Conservation (phyloP, 1,284 basidiomycete genomes). For the Cystobasidiaceae sp. region DNA sequence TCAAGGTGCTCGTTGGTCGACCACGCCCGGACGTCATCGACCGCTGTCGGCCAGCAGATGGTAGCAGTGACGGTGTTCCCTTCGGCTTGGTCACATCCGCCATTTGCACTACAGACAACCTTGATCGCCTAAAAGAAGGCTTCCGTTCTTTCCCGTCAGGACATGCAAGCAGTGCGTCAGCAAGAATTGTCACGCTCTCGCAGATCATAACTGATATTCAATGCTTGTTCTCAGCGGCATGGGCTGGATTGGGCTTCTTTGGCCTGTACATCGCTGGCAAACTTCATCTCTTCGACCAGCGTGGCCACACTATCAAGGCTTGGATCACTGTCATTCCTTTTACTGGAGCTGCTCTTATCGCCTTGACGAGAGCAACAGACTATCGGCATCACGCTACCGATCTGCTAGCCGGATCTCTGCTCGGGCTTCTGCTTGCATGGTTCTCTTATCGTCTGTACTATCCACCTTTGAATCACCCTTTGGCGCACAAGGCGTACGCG, state of each 20-base stretch:
- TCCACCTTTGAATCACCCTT: conserved; percentile 14
- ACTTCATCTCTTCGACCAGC: conserved; percentile 77
- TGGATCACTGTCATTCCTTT: conserved; percentile 78
- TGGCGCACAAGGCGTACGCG: conserved; percentile 35
- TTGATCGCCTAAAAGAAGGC: conserved; percentile 64
- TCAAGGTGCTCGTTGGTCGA: conserved; percentile 74
- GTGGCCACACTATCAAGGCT: conserved; percentile 74
- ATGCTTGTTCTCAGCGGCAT: conserved; percentile 60
- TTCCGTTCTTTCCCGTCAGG: conserved; percentile 93
- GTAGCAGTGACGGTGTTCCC: conserved; percentile 54
- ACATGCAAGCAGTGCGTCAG: conserved; percentile 67
- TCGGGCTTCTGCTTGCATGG: conserved; percentile 44
- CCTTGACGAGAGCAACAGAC: conserved; percentile 56
- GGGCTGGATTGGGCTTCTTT: conserved; percentile 86
- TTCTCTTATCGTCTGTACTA: conserved; percentile 42
- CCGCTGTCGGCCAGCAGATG: conserved; percentile 69
- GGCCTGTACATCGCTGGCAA: conserved; percentile 85
- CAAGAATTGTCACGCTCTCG: background rate
- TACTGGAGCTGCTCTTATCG: conserved; percentile 73
- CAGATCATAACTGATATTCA: background rate
- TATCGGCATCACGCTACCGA: conserved; percentile 50
- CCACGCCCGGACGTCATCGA: conserved; percentile 74
- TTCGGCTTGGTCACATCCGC: conserved; percentile 68
- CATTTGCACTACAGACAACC: conserved; percentile 71
- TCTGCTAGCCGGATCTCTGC: conserved; percentile 46